phyloP scores from a whole-genome alignment of 2,329 filamentous ascomycete genomes.

The Plenodomus biglobosus region DNA sequence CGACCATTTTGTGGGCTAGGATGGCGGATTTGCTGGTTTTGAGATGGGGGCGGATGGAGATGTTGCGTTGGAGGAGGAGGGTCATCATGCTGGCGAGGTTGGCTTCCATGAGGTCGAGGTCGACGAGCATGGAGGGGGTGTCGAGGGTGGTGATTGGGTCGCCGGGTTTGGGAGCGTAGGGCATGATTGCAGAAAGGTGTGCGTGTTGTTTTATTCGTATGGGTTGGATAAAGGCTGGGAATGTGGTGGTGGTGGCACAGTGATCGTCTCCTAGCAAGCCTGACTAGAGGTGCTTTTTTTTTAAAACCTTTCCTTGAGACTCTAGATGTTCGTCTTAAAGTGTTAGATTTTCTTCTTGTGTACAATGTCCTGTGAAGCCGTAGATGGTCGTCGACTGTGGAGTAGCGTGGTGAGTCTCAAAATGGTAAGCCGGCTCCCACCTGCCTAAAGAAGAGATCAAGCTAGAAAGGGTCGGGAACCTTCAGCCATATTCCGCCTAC shows the following conservation, averaged over 20 bases:
- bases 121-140: constrained; percentile 59
- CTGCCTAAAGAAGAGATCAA: constrained; percentile 4
- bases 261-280: not conserved
- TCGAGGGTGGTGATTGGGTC: constrained; percentile 51
- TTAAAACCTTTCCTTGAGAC: not conserved
- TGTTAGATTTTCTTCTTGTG: not conserved
- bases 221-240: not conserved
- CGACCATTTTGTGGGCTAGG: constrained; percentile 49
- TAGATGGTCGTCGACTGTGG: not conserved
- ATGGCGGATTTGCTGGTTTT: constrained; percentile 56
- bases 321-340: not conserved
- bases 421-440: constrained; percentile 17
- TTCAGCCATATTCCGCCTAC: too few relatives aligned
- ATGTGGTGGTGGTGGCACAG: not conserved
- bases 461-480: too few relatives aligned
- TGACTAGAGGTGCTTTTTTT: not conserved
- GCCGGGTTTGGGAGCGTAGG: constrained; percentile 49
- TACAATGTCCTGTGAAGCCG: too few relatives aligned
- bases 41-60: constrained; percentile 54
- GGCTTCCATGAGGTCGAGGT: constrained; percentile 55
- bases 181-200: constrained; percentile 15
- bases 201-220: too few relatives aligned
- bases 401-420: not conserved
- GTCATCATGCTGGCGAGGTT: constrained; percentile 54
- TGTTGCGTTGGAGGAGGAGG: constrained; percentile 50